These are phyloP conservation scores for Vanderwaltozyma tropicalis DNA, from an alignment of 805 yeast genomes.

Conservation along the genomic window DNA sequence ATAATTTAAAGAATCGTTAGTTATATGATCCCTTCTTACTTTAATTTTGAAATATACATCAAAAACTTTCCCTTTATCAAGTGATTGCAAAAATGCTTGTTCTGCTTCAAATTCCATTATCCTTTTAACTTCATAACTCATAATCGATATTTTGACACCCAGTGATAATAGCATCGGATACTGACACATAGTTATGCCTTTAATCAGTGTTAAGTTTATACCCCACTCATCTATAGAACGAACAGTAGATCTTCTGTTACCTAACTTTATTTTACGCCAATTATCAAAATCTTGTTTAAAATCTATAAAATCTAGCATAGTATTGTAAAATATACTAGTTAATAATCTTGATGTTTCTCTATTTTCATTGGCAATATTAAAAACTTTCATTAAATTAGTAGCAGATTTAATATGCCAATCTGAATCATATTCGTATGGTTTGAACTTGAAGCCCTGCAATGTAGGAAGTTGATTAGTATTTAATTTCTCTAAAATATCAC, in stretches of 20 bases:
- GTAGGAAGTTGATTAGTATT: neutral
- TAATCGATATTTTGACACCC: constrained; percentile 69
- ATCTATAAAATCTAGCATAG: constrained; percentile 70
- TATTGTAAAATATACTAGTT: constrained; percentile 48
- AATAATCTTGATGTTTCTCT: constrained; percentile 23
- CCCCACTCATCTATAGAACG: constrained; percentile 1
- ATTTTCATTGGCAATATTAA: constrained; percentile 41
- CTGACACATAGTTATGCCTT: constrained; percentile 57
- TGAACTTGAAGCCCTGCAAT: constrained; percentile 14
- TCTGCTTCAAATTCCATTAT: constrained; percentile 84
- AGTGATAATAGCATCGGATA: constrained; percentile 74
- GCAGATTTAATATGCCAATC: constrained; percentile 78
- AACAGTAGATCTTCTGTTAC: constrained; percentile 1
- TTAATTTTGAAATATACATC: constrained; percentile 61
- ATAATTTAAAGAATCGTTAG: constrained; percentile 63
- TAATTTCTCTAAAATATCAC: neutral
- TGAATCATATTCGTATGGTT: constrained; percentile 43
- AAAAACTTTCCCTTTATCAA: constrained; percentile 49
- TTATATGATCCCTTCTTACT: constrained; percentile 56
- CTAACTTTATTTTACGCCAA: constrained; percentile 36
- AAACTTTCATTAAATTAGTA: constrained; percentile 44
- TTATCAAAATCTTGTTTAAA: constrained; percentile 70
- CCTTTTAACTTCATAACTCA: constrained; percentile 71
- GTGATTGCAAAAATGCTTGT: constrained; percentile 71
- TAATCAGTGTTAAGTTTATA: constrained; percentile 2